These are phyloP conservation scores for Melaleuca alternifolia DNA, from an alignment of 345 rosid genomes.

Conservation along the genomic window DNA sequence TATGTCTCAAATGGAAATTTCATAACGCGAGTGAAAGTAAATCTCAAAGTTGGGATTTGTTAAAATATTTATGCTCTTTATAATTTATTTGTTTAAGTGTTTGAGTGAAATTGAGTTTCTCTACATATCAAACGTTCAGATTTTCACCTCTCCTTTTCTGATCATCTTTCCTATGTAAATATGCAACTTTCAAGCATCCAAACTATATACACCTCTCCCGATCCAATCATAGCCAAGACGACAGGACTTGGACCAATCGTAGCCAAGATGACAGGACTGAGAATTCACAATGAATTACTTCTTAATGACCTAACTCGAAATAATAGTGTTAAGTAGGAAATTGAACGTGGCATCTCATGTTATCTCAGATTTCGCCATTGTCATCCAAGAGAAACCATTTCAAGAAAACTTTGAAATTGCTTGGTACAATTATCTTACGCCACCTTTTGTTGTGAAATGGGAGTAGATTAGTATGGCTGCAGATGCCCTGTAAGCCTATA, in stretches of 20 bases:
- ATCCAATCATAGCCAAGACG: not conserved
- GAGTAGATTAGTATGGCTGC: fast-evolving
- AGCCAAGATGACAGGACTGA: no score
- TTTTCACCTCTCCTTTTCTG: not conserved
- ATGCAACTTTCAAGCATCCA: not conserved
- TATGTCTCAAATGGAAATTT: no score
- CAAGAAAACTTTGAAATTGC: not conserved
- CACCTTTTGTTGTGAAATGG: not conserved
- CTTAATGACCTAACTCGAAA: not conserved
- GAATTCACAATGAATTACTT: not conserved
- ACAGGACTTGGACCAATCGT: no score
- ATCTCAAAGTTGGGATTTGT: not conserved
- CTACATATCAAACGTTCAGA: not conserved
- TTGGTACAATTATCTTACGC: not conserved
- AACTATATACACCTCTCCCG: not conserved
- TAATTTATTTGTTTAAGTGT: not conserved
- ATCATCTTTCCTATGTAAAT: not conserved
- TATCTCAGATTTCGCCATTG: fast-evolving
- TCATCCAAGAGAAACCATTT: not conserved
- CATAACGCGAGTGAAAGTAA: not conserved
- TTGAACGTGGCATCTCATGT: not conserved
- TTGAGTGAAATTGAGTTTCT: not conserved
- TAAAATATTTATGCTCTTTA: not conserved
- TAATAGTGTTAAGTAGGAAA: not conserved
- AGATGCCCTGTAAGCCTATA: not conserved